Base-by-base conservation (phyloP, 2,329 filamentous ascomycete species). In the Elsinoe perseae region DNA sequence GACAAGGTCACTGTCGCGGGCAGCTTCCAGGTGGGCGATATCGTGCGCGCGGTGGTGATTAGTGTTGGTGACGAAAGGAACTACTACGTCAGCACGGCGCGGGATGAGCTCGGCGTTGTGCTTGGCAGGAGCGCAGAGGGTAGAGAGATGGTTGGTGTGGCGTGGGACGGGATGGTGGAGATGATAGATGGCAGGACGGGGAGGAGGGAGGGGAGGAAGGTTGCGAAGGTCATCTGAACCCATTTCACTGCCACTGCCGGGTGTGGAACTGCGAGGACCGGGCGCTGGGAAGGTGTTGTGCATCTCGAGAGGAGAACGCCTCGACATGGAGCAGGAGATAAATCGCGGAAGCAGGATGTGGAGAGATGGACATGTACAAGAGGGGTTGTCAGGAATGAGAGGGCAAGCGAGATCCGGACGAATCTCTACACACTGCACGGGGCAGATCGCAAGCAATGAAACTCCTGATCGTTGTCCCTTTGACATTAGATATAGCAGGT, bases 151-250 rank as follows among this genome's bases (percentile, higher is more conserved):
- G 86, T 87, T 65, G 92, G 93, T 1, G 81, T 95, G 56, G 95
- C 85, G 71, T 98, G 93, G 93, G 95, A 86, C 75, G 92, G 97
- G 73, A 95, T 95, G 74, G 81, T 82, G 66, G 92, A 97, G 75
- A 83, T 84, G 0, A 82, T 86, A 66, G 95, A 89, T 2, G 68
- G 77, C 42, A 83, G 86, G 66, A 95, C 86, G 5, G 90, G 89
- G 2, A 67, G 77, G 44, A 83, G 78, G 62, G 93, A 97, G 78
- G 74, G 75, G 62, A 84, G 93, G 70, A 98, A 98, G 77, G 93
- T 96, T 58, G 93, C 93, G 18, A 93, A 95, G 74, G 93, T 93
- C 23, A 87, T 87, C 66, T 93, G 80, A 87, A 30, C 54, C n/a
- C n/a, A n/a, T 50, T 32, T 36, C 16, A 3, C 36, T 2, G 21